Base-by-base conservation (phyloP, 306 rosid species). In the Gynostemma pentaphyllum region DNA sequence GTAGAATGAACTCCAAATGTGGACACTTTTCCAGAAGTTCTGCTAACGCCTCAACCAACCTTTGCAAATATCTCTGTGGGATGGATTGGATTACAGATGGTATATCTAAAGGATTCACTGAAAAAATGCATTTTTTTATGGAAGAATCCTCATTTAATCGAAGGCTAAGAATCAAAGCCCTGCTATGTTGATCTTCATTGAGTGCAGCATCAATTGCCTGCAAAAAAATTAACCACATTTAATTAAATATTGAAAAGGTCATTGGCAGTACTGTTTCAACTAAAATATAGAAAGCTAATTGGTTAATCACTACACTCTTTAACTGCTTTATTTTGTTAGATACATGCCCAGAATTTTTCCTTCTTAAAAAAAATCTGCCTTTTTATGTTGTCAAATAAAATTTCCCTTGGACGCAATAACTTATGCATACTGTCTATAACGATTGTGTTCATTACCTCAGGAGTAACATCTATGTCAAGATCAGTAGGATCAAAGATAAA, bases 401-500 rank as follows among this genome's bases (percentile, higher is more conserved):
- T 5, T 55, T 54, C 11, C 26, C 42, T 30, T 34, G 29, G 23
- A 56, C 0, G 30, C 64, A 57, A 57, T 57, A 37, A 37, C 21
- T 37, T 21, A 10, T 56, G 64, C 9, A 52, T 21, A 21, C 48
- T 59, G 15, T n/a, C n/a, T 3, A 22, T 32, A 37, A 37, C 23
- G 39, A 12, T 19, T 21, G 24, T 14, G 21, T 60, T 60, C 16
- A 22, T 60, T 81, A 88, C 99, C 96, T 88, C 94, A 2, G 99
- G 95, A 16, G 96, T 88, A 72, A 92, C 95, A 73, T 92, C 80
- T n/a, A 92, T 82, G 82, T 92, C 99, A 19, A 92, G 94, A 75
- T 92, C 96, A 62, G 94, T 84, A 63, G 96, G 96, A 75, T 88
- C 96, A 44, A 88, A 92, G 76, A 92, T 92, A 74, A 88, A 86